A percentile compares a stretch with the other conserved stretches of the same genome.
These are phyloP conservation scores for Mortierella sp. DNA, from an alignment of 371 early-diverging fungal species.

Conservation along the genomic window DNA sequence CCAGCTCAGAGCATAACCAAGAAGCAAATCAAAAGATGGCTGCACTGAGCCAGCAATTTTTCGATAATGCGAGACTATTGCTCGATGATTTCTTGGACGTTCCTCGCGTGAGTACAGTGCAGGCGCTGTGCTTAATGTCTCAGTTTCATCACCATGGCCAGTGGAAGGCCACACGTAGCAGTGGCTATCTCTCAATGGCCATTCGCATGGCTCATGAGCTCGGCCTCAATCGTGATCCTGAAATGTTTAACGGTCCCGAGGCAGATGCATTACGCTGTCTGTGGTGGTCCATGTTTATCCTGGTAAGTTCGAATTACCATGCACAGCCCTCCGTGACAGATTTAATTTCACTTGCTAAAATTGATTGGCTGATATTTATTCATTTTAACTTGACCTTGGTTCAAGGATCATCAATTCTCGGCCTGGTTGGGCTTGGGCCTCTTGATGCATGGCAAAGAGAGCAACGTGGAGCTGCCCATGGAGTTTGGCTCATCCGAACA, in stretches of 20 bases:
- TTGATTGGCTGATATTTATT: background rate
- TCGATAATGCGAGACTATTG: slow-evolving; percentile 66
- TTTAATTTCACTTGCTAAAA: background rate
- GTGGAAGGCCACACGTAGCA: slow-evolving; percentile 69
- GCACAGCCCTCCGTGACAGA: background rate
- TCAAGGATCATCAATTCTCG: slow-evolving; percentile 57
- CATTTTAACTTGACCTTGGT: background rate
- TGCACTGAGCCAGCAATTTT: slow-evolving; percentile 51
- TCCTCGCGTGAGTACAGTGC: slow-evolving; percentile 76
- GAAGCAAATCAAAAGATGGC: slow-evolving; percentile 15
- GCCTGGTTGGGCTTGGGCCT: slow-evolving; percentile 54
- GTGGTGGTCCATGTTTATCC: slow-evolving; percentile 57
- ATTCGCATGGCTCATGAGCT: slow-evolving; percentile 83
- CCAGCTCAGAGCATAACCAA: slow-evolving; percentile 12
- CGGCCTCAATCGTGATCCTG: slow-evolving; percentile 67
- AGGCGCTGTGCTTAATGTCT: slow-evolving; percentile 76
- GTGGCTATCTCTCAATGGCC: slow-evolving; percentile 80
- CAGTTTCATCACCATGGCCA: slow-evolving; percentile 76
- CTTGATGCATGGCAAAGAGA: slow-evolving; percentile 55
- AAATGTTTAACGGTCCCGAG: slow-evolving; percentile 39
- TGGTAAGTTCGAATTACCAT: slow-evolving; percentile 25
- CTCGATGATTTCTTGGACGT: slow-evolving; percentile 78
- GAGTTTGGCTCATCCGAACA: slow-evolving; percentile 27
- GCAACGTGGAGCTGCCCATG: slow-evolving; percentile 48
- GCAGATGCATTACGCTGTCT: slow-evolving; percentile 50